Conservation (phyloP, 805 yeast genomes). For the Myxozyma vanderwaltii region DNA sequence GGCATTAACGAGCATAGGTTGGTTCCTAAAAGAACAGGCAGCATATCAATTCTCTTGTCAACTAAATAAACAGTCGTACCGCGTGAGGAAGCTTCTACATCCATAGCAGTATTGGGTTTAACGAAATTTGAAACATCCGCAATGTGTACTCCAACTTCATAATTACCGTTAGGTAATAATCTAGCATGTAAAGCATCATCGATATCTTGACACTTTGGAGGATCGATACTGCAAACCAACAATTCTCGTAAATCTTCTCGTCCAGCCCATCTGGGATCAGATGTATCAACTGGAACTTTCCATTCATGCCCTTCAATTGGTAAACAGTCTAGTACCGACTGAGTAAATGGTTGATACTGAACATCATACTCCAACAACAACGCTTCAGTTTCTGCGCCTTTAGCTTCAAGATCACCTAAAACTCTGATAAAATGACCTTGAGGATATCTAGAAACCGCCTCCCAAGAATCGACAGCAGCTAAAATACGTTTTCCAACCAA, state of each 20-base stretch:
- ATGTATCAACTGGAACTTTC: slow-evolving; percentile 71
- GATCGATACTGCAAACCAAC: slow-evolving; percentile 93
- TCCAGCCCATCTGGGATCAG: slow-evolving; percentile 49
- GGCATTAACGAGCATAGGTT: slow-evolving; percentile 94
- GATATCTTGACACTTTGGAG: slow-evolving; percentile 97
- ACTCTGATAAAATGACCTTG: slow-evolving; percentile 92
- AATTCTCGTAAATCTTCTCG: slow-evolving; percentile 87
- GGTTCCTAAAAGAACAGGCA: slow-evolving; percentile 92
- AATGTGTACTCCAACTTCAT: slow-evolving; percentile 97
- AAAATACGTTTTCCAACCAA: slow-evolving; percentile 88
- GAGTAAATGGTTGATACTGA: slow-evolving; percentile 93
- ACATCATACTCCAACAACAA: slow-evolving; percentile 91
- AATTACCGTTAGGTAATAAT: slow-evolving; percentile 84
- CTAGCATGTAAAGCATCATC: slow-evolving; percentile 96
- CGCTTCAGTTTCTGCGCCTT: slow-evolving; percentile 96
- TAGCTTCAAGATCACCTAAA: slow-evolving; percentile 86
- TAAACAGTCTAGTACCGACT: slow-evolving; percentile 85
- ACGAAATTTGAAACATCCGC: slow-evolving; percentile 99
- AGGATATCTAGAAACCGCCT: slow-evolving; percentile 77
- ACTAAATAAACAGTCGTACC: slow-evolving; percentile 97
- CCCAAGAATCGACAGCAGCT: slow-evolving; percentile 92
- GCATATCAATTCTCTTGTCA: slow-evolving; percentile 98
- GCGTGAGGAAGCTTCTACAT: slow-evolving; percentile 93
- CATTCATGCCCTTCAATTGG: slow-evolving; percentile 93
- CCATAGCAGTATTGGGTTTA: slow-evolving; percentile 86